These are phyloP conservation scores for Trichoderma asperelloides DNA, from an alignment of 495 filamentous ascomycete species.

Conservation along the genomic window DNA sequence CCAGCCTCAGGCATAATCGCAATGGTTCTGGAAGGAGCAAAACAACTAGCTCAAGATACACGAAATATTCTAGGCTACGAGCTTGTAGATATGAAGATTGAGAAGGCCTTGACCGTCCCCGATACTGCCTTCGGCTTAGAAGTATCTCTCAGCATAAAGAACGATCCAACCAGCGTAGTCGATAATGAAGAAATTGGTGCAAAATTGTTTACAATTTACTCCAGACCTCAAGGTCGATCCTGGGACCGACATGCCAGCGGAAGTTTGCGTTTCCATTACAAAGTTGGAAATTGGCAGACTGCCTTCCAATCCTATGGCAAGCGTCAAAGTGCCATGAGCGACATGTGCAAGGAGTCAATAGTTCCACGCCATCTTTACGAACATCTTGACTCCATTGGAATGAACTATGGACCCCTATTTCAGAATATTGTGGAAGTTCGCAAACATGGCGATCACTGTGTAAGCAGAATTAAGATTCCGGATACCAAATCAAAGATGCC, in stretches of 20 bases:
- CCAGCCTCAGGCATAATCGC: slow-evolving; percentile 27
- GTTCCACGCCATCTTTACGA: slow-evolving; percentile 22
- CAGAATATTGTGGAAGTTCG: slow-evolving; percentile 20
- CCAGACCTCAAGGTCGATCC: slow-evolving; percentile 17
- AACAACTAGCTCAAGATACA: slow-evolving; percentile 13
- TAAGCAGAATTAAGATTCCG: slow-evolving; percentile 21
- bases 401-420: slow-evolving; percentile 43
- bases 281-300: slow-evolving; percentile 7
- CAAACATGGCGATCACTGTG: slow-evolving; percentile 12
- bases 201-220: slow-evolving; percentile 19
- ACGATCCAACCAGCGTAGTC: not conserved
- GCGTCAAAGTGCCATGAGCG: not conserved
- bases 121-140: slow-evolving; percentile 15
- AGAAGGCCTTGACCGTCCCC: slow-evolving; percentile 25
- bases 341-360: slow-evolving; percentile 12
- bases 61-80: slow-evolving; percentile 39
- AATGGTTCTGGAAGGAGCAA: slow-evolving; percentile 25
- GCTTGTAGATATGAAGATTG: slow-evolving; percentile 15
- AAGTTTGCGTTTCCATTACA: slow-evolving; percentile 18
- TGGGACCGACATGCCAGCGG: slow-evolving; percentile 23
- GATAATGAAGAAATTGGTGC: not conserved
- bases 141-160: slow-evolving; percentile 18
- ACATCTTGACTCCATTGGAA: slow-evolving; percentile 23
- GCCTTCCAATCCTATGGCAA: not conserved
- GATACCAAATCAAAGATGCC: slow-evolving; percentile 35